Evolutionary conservation across 139 green algal species (phyloP).

Genomic region (Tetratostichococcus sp.): DNA sequence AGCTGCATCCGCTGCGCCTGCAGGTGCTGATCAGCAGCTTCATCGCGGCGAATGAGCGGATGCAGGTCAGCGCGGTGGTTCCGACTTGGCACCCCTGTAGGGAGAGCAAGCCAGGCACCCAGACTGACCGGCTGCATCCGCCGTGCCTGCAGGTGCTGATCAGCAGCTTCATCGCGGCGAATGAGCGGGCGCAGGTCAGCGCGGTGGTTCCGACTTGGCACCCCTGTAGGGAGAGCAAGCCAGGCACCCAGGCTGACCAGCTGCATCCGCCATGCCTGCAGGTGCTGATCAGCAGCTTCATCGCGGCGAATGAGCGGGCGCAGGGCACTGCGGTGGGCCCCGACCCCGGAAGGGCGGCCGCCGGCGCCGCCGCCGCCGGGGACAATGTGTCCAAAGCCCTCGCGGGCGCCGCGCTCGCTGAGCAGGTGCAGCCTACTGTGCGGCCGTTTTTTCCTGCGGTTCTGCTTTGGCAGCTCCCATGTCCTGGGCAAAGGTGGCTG

Average conservation of each 20-base stretch:
- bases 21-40: conserved; percentile 11
- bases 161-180: conserved; percentile 5
- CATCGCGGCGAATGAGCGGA: conserved; percentile 5
- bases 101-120: no score
- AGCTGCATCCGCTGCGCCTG: not conserved
- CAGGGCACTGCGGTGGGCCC: not conserved
- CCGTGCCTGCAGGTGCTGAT: conserved; percentile 6
- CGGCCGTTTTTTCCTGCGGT: no score
- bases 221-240: no score
- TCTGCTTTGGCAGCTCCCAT: no score
- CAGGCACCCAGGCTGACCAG: not conserved
- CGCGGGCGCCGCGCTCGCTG: not conserved
- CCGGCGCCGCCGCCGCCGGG: no score
- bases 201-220: not conserved
- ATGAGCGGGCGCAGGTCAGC: not conserved
- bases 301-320: conserved; percentile 2
- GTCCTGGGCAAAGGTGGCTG: no score
- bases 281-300: conserved; percentile 9
- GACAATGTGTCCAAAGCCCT: no score
- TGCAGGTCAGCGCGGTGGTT: not conserved
- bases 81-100: no score
- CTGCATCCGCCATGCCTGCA: not conserved
- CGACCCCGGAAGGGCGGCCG: no score
- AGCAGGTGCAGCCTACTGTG: not conserved
- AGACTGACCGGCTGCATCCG: not conserved